Base-by-base conservation (phyloP, 192 early-diverging fungal genomes). In the Coemansia sp. region DNA sequence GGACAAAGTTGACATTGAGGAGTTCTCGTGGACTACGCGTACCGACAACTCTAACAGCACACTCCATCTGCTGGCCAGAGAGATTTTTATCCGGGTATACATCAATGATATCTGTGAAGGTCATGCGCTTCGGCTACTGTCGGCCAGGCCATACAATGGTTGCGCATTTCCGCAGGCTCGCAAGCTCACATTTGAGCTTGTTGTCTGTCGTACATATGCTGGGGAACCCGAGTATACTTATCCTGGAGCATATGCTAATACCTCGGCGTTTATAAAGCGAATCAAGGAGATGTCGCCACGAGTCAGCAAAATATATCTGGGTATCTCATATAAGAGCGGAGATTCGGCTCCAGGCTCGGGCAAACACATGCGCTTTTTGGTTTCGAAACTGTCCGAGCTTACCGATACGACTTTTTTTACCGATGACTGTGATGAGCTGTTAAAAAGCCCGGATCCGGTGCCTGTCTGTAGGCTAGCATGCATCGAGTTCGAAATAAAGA, bases 171-270 rank as follows among this genome's bases (percentile, higher is more conserved):
- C 19, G 1, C 49, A 1, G 8, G 9, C 16, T 58, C 26, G 17
- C 7, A 1, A 10, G 19, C 7, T 26, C 2, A 2, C 55, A 7
- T 33, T 52, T 3, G 46, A 37, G 0, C 35, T 37, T 0, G 35
- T 37, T 1, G 0, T 0, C 6, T 0, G 1, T 0, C 0, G 35
- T 37, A 0, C 0, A 0, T 37, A 37, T 37, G 7, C 0, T 6
- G 6, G 1, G 1, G 35, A 37, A 0, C 0, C 7, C 30, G 23
- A 30, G 0, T 1, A 53, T 3, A 13, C 10, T 0, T 14, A 0
- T 0, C 8, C 39, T 14, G 39, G 11, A 2, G 11, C 39, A 0
- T 10, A 11, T 0, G 55, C 33, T 7, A 58, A 58, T 33, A 35
- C 3, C 0, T 8, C 1, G 14, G 26, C 14, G 3, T 58, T 58